Evolutionary conservation across 2,329 filamentous ascomycete species (phyloP).

Genomic region (Diaporthe sp.): DNA sequence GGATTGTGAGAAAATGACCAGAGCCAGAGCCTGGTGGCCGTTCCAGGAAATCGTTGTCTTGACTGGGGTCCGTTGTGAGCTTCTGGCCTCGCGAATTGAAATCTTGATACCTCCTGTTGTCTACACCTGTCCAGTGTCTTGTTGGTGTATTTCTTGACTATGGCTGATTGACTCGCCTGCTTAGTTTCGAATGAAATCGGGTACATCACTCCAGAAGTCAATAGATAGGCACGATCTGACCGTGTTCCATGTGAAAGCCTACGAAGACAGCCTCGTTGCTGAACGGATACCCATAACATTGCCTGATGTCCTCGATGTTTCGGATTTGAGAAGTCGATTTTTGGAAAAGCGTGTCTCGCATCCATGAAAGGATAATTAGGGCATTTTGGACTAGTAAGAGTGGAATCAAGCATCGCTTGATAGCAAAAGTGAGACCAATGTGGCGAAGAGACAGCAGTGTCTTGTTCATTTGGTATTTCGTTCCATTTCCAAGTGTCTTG

Average conservation of each 20-base stretch:
- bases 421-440: not conserved
- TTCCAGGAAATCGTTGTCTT: too few relatives aligned
- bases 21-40: too few relatives aligned
- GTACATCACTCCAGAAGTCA: too few relatives aligned
- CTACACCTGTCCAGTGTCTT: not conserved
- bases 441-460: not conserved
- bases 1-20: not conserved
- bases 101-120: too few relatives aligned
- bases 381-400: too few relatives aligned
- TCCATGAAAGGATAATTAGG: not conserved
- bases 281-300: not conserved
- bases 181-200: not conserved
- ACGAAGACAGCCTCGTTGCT: not conserved
- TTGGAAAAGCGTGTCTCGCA: not conserved
- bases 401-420: not conserved
- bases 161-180: not conserved
- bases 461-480: not conserved
- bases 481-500: conserved; percentile 3
- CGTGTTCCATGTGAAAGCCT: not conserved
- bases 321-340: not conserved
- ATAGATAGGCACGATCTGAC: not conserved
- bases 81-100: not conserved
- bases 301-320: too few relatives aligned
- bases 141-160: too few relatives aligned
- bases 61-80: too few relatives aligned